These are phyloP conservation scores for Babesia microti DNA, from an alignment of 169 alveolate species.

Conservation along the genomic window DNA sequence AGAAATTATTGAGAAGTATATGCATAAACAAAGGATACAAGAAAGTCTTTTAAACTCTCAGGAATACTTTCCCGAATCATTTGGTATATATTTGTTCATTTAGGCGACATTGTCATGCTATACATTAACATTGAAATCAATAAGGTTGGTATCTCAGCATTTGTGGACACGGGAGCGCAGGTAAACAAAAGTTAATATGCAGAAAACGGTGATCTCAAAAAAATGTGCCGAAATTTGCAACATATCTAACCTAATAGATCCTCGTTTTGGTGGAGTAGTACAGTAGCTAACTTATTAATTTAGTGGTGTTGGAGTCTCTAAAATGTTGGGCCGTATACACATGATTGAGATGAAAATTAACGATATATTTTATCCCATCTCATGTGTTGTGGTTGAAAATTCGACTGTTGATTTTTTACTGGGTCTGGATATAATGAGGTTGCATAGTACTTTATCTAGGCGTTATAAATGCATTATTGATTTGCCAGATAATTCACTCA, in stretches of 20 bases:
- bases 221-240: conserved; percentile 80
- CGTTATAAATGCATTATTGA: conserved; percentile 84
- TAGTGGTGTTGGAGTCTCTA: conserved; percentile 84
- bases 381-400: conserved; percentile 82
- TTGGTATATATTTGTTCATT: conserved; percentile 58
- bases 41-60: conserved; percentile 69
- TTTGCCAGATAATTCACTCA: conserved; percentile 70
- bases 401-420: conserved; percentile 79
- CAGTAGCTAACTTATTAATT: conserved; percentile 4
- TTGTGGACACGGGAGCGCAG: conserved; percentile 96
- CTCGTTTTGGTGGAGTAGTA: conserved; percentile 85
- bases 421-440: conserved; percentile 85
- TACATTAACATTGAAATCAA: conserved; percentile 79
- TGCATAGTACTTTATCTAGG: no score
- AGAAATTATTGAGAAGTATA: conserved; percentile 71
- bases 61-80: conserved; percentile 62
- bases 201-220: conserved; percentile 76
- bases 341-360: conserved; percentile 85
- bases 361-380: conserved; percentile 68
- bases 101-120: conserved; percentile 78
- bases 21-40: conserved; percentile 66
- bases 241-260: conserved; percentile 78
- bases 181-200: conserved; percentile 16
- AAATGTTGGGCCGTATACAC: conserved; percentile 87
- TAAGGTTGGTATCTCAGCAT: conserved; percentile 77